These are phyloP conservation scores for Agastache rugosa DNA, from an alignment of 257 asterid species.

Conservation along the genomic window DNA sequence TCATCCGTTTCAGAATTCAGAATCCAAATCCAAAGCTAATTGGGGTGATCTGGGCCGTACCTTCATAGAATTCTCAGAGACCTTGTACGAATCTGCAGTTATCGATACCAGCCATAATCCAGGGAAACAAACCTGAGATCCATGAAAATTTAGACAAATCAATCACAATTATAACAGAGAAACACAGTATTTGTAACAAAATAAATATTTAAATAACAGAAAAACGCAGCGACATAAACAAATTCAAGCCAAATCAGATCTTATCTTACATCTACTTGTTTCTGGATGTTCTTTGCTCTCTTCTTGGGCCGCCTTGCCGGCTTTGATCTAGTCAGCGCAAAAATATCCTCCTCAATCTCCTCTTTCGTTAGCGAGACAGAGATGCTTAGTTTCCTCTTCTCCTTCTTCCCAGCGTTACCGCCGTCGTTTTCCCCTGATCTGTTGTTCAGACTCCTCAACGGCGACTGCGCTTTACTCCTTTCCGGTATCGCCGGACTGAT, in stretches of 20 bases:
- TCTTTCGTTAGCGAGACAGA: constrained; percentile 51
- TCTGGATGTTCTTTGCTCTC: constrained; percentile 63
- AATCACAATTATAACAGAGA: constrained; percentile 5
- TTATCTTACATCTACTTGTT: constrained; percentile 63
- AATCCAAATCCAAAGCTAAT: constrained; percentile 17
- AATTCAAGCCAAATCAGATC: constrained; percentile 16
- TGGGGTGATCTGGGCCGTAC: constrained; percentile 39
- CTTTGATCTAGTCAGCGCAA: constrained; percentile 65
- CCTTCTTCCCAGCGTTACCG: constrained; percentile 51
- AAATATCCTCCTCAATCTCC: constrained; percentile 79
- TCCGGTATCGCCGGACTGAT: constrained; percentile 31
- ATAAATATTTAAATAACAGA: background rate
- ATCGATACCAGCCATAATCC: constrained; percentile 71
- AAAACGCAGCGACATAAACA: background rate
- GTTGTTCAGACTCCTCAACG: constrained; percentile 44
- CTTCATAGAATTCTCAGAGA: constrained; percentile 63
- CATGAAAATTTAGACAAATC: constrained; percentile 24
- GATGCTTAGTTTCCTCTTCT: constrained; percentile 54
- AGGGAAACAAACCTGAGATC: constrained; percentile 64
- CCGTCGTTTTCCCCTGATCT: constrained; percentile 44
- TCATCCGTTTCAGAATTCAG: constrained; percentile 19
- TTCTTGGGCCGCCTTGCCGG: constrained; percentile 81
- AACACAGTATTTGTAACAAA: background rate
- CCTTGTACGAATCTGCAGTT: constrained; percentile 70
- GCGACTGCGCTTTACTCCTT: constrained; percentile 52